Conservation (phyloP, 2,329 filamentous ascomycete species). For the Paraphaeosphaeria minitans region DNA sequence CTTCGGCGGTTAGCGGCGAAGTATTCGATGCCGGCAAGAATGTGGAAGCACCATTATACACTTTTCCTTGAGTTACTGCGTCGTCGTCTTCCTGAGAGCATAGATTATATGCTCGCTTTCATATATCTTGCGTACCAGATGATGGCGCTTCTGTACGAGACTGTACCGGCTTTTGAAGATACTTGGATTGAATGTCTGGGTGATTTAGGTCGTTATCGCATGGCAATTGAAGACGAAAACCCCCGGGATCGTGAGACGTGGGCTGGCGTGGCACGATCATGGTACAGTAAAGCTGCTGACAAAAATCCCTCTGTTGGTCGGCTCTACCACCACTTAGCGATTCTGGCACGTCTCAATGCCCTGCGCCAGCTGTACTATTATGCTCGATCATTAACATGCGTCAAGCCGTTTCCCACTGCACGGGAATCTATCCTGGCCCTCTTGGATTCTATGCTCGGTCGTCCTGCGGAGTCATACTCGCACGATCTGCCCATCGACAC, state of each 20-base stretch:
- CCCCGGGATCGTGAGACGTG: constrained; percentile 77
- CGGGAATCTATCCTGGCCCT: constrained; percentile 72
- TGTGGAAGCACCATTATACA: constrained; percentile 97
- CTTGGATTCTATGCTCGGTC: constrained; percentile 59
- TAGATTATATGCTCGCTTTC: constrained; percentile 90
- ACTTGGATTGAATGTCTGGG: constrained; percentile 95
- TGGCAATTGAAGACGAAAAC: constrained; percentile 89
- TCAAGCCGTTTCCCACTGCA: constrained; percentile 69
- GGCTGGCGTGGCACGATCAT: constrained; percentile 78
- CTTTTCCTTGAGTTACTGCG: constrained; percentile 71
- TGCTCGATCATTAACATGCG: constrained; percentile 70
- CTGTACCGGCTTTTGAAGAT: constrained; percentile 78
- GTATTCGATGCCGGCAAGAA: constrained; percentile 88
- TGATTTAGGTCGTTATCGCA: constrained; percentile 81
- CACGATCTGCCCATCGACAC: constrained; percentile 58
- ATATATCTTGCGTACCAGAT: constrained; percentile 90
- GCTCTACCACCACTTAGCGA: constrained; percentile 87
- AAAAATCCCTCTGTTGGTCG: constrained; percentile 75
- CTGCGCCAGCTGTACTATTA: constrained; percentile 77
- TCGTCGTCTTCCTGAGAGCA: constrained; percentile 72
- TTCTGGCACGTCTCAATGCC: constrained; percentile 71
- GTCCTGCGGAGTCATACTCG: constrained; percentile 33
- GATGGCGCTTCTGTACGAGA: constrained; percentile 86
- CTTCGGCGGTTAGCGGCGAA: constrained; percentile 74
- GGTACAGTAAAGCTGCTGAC: constrained; percentile 85